Percentiles rank a stretch among this genome's conserved stretches.
Conservation (phyloP, 352 stramenopile genomes). For the Phytophthora pinifolia region DNA sequence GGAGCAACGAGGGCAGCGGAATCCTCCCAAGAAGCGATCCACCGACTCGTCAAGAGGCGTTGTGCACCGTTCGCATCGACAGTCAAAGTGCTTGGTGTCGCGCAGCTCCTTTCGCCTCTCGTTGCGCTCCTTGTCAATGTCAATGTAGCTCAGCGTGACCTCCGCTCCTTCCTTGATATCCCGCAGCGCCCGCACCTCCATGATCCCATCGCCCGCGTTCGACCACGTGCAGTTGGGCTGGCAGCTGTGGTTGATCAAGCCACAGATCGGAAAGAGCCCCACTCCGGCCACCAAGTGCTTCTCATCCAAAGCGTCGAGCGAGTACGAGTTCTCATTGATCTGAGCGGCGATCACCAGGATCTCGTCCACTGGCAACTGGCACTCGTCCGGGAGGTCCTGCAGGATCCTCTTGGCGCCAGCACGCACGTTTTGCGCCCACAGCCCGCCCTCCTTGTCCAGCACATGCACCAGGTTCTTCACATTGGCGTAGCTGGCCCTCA, state of each 20-base stretch:
- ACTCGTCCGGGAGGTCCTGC: conserved; percentile 37
- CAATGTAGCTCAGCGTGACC: conserved; percentile 53
- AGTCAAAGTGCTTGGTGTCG: conserved; percentile 55
- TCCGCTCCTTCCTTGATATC: conserved; percentile 46
- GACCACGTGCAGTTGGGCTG: conserved; percentile 51
- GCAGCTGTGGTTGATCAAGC: conserved; percentile 55
- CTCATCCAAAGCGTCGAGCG: conserved; percentile 40
- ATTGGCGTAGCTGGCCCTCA: conserved; percentile 33
- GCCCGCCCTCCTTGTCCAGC: conserved; percentile 24
- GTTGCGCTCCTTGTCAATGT: conserved; percentile 38
- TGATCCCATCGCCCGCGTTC: conserved; percentile 37
- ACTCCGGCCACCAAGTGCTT: conserved; percentile 40
- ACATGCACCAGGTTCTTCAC: conserved; percentile 44
- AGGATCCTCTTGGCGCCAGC: conserved; percentile 34
- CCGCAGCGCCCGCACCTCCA: conserved; percentile 37
- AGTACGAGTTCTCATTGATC: conserved; percentile 60
- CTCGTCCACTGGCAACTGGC: conserved; percentile 40
- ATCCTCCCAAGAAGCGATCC: conserved; percentile 37
- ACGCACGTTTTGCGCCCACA: conserved; percentile 38
- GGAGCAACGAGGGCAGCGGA: conserved; percentile 35
- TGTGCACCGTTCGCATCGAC: conserved; percentile 41
- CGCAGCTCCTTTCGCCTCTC: conserved; percentile 37
- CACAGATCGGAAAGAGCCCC: conserved; percentile 44
- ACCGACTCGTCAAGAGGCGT: conserved; percentile 35
- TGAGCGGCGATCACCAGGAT: conserved; percentile 44